Base-by-base conservation (phyloP, 2,329 filamentous ascomycete genomes). In the Diplocarpon rosae region DNA sequence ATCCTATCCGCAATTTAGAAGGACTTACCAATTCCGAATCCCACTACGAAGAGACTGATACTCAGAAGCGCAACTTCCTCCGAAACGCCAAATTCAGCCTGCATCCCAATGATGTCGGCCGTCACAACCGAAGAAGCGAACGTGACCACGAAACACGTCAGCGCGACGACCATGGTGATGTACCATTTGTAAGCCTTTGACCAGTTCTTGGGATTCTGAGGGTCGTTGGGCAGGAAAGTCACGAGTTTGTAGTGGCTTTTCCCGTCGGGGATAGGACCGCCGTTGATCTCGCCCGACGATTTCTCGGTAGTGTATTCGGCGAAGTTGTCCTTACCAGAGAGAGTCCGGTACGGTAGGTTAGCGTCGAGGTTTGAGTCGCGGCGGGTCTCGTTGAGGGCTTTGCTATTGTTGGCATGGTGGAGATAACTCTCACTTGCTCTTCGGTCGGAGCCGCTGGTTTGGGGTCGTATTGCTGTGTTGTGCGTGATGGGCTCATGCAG, bases 121-220 rank as follows among this genome's bases (percentile, higher is more conserved):
- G 87, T 93, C 59, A 93, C 80, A 52, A 93, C 80, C 41, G 79
- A 78, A 39, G 80, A 86, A 17, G 71, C 69, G 46, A 86, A 77
- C 3, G 59, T 57, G 1, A 61, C 82, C 33, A 84, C 79, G 59
- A 87, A 86, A 58, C 82, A 86, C 1, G 81, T 85, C 16, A 75
- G 51, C 1, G 87, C 83, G 0, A 94, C 85, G 13, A 86, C 78
- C 81, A 93, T 87, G 17, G 87, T 95, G 59, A 77, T 81, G 58
- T 81, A 85, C 85, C 85, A 90, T 65, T 89, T 92, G 62, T 69
- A 82, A 1, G 65, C 68, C 62, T 86, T 87, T 45, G 73, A 77
- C 84, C 84, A 92, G 63, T 90, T 92, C 70, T 90, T 90, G 0
- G 86, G 85, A 57, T 90, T 90, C 52, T 80, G 83, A 0, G 76